Evolutionary conservation across 140 eudicot genomes (phyloP), one percentile per base, ranked within the genome.

Genomic region (Stevia rebaudiana): DNA sequence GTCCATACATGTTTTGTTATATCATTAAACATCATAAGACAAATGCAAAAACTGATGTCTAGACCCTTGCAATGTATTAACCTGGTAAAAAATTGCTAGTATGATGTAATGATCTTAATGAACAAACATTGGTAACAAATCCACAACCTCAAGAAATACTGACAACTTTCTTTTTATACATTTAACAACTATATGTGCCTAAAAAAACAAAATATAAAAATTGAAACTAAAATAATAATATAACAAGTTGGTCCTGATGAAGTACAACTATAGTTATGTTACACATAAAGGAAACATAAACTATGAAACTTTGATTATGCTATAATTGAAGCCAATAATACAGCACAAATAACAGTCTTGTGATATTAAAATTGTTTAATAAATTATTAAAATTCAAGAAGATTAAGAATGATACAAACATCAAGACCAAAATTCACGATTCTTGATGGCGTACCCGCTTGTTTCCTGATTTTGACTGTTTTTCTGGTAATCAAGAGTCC

Each of bases 391-490:
- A 17, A 25, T 48, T 25, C 44, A 43, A 61, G 21, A 35, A 52
- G 17, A 28, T 13, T 30, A 25, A 68, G 17, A 64, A 19, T 41
- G 59, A 23, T 22, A 56, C 1, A 8, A 28, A 44, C 37, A 66
- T 90, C 80, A 92, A 42, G 76, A 36, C 99, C 95, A 92, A 43
- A 88, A 81, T 74, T 94, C 97, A 17, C 84, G 79, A 66, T 82
- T 67, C 60, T 76, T 83, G 67, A 92, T 65, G 7, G 78, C 63
- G 76, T 36, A 77, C 59, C 41, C 78, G 35, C 52, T 64, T 44
- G 17, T 66, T 44, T 46, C 81, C 41, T 61, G 43, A 15, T 58
- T 62, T 36, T 73, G 39, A 51, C 41, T 61, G 63, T 57, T 56
- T n/a, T 56, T 57, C 44, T 15, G 63, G 63, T 75, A 88, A 67